Base-by-base conservation (phyloP, 768 basidiomycete species). In the Mycena maculata region DNA sequence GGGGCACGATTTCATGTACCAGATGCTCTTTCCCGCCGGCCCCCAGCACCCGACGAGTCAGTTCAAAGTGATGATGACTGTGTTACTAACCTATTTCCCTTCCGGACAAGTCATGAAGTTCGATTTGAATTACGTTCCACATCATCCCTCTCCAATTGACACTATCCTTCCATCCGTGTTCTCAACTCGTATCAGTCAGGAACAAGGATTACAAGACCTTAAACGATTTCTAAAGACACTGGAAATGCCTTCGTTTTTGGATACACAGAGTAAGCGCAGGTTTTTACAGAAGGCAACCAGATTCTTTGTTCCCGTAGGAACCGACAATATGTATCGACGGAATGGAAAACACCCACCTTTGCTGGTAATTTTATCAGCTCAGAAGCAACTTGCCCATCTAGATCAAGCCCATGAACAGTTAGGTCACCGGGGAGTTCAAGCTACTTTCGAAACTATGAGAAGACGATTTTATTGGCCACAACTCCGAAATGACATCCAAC, bases 21-120 rank as follows among this genome's bases (percentile, higher is more conserved):
- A 5, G 83, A 83, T 75, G 82, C 71, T 0, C 60, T 84, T 13
- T 84, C 81, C 18, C 57, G 77, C 49, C 56, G 72, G 6, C 33
- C 33, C 6, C 33, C 33, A 22, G 54, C 57, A 6, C 53, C 47
- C 1, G 70, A 66, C 5, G 72, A 73, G 28, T 56, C 23, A n/a
- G 71, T 72, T 28, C 38, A 73, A 12, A 49, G 67, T 58, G 23
- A 72, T 62, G 68, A 76, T 36, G 33, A 36, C 13, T 36, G 33
- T 13, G 33, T 13, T 36, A 36, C 33, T 36, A 7, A 36, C 33
- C 33, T 36, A 36, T 13, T 36, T 36, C 13, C 33, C 33, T 6
- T 36, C 33, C 13, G 33, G 33, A 6, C 33, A 13, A 36, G 33
- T 36, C 6, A 36, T 36, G 33, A 36, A 36, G 33, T 36, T 36